Evolutionary conservation across 371 early-diverging fungal species (phyloP).

Genomic region (Mucor irregularis): DNA sequence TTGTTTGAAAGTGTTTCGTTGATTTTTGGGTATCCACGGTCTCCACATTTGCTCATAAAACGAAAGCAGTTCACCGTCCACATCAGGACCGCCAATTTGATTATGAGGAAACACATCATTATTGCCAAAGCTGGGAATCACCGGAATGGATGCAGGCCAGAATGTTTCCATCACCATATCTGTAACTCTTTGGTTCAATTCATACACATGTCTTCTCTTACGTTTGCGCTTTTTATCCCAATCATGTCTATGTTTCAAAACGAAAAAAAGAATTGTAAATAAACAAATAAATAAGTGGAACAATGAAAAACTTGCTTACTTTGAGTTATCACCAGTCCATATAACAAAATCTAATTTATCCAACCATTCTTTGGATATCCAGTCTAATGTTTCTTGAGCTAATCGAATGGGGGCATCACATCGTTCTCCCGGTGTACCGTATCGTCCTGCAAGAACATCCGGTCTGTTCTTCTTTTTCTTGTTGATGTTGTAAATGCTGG

Average conservation of each 20-base stretch:
- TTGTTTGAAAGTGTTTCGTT: slow-evolving; percentile 56
- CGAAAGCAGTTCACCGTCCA: slow-evolving; percentile 22
- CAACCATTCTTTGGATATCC: slow-evolving; percentile 60
- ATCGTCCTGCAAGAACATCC: slow-evolving; percentile 7
- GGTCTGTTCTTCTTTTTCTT: slow-evolving; percentile 4
- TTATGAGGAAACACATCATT: slow-evolving; percentile 84
- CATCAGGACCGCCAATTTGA: slow-evolving; percentile 31
- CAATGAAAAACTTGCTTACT: slow-evolving; percentile 37
- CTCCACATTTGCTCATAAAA: slow-evolving; percentile 59
- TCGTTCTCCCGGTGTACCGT: slow-evolving; percentile 56
- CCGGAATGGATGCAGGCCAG: slow-evolving; percentile 39
- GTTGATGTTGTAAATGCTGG: slow-evolving; percentile 3
- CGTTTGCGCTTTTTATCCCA: slow-evolving; percentile 67
- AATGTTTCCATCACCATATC: slow-evolving; percentile 38
- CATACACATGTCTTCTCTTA: slow-evolving; percentile 56
- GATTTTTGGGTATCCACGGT: slow-evolving; percentile 58
- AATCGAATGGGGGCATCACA: slow-evolving; percentile 74
- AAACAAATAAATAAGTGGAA: neutral
- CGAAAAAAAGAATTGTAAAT: neutral
- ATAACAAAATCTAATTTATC: slow-evolving; percentile 74
- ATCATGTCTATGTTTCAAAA: slow-evolving; percentile 61
- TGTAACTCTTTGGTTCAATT: slow-evolving; percentile 43
- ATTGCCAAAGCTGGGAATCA: slow-evolving; percentile 75
- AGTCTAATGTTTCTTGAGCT: slow-evolving; percentile 69
- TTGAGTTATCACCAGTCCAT: slow-evolving; percentile 82